These are phyloP conservation scores for Gossypium stocksii DNA, from an alignment of 345 rosid genomes.

Conservation along the genomic window DNA sequence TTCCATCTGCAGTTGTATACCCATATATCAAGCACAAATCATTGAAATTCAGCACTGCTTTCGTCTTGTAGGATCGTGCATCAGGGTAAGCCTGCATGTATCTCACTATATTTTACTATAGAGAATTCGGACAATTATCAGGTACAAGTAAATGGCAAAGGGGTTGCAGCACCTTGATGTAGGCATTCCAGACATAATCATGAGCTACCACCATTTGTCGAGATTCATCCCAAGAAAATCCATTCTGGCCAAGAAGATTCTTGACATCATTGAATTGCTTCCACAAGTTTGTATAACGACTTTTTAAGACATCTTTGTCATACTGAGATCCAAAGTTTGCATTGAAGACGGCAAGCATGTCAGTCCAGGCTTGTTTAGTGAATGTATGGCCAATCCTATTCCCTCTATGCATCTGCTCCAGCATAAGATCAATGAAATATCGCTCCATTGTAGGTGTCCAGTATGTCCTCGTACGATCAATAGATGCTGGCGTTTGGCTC, in stretches of 20 bases:
- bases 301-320: slow-evolving; percentile 73
- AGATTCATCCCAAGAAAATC: slow-evolving; percentile 80
- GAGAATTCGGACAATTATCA: neutral
- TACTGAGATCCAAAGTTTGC: slow-evolving; percentile 67
- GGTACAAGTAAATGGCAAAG: slow-evolving; percentile 7
- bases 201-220: slow-evolving; percentile 68
- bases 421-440: slow-evolving; percentile 79
- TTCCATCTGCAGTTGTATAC: slow-evolving; percentile 77
- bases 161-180: slow-evolving; percentile 48
- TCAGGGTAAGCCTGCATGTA: slow-evolving; percentile 66
- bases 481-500: slow-evolving; percentile 33
- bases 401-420: slow-evolving; percentile 77
- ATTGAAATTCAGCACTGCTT: slow-evolving; percentile 56
- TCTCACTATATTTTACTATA: slow-evolving; percentile 18
- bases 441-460: slow-evolving; percentile 90
- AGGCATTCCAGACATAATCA: slow-evolving; percentile 55
- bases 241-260: slow-evolving; percentile 58
- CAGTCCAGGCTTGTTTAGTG: slow-evolving; percentile 79
- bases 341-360: slow-evolving; percentile 64
- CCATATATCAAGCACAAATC: slow-evolving; percentile 78
- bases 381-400: slow-evolving; percentile 75
- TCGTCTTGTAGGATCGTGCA: slow-evolving; percentile 63
- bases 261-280: slow-evolving; percentile 73
- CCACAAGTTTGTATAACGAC: slow-evolving; percentile 72
- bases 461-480: slow-evolving; percentile 69